These are phyloP conservation scores for Arthrinium phaeospermum DNA, from an alignment of 2,329 filamentous ascomycete species.

Conservation along the genomic window DNA sequence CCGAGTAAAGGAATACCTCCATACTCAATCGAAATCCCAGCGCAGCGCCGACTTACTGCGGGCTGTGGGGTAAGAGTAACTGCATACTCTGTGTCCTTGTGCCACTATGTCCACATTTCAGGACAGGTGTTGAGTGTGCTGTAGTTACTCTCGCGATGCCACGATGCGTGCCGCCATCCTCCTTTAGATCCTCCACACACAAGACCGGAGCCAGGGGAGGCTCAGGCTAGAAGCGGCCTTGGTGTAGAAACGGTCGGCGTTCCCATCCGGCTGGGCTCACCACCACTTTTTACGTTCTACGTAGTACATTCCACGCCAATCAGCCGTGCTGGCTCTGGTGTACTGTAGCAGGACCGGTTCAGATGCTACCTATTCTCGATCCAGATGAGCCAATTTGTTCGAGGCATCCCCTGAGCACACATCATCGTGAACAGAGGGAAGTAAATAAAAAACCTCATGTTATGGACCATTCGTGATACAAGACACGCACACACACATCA, in stretches of 20 bases:
- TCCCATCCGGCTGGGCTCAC: constrained; percentile 11
- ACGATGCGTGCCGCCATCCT: neutral
- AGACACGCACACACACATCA: neutral
- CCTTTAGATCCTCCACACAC: neutral
- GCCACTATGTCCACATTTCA: constrained; percentile 4
- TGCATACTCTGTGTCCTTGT: neutral
- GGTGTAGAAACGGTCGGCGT: constrained; percentile 5
- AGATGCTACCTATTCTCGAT: neutral
- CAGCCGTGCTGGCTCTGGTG: neutral
- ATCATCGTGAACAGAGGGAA: neutral
- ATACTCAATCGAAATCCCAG: neutral
- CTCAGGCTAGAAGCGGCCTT: constrained; percentile 6
- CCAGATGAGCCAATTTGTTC: neutral
- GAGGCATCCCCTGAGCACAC: neutral
- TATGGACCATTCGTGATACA: neutral
- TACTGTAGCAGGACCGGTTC: neutral
- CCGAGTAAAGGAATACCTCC: neutral
- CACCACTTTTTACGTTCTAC: neutral
- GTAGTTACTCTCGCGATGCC: neutral
- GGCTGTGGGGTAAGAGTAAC: neutral
- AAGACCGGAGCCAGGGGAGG: neutral
- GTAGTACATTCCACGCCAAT: neutral
- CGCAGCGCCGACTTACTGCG: neutral
- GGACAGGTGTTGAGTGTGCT: neutral
- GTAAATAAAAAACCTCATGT: neutral